Evolutionary conservation across 805 yeast genomes (phyloP), one percentile per base, ranked within the genome.

Genomic region (Hanseniaspora thailandica): DNA sequence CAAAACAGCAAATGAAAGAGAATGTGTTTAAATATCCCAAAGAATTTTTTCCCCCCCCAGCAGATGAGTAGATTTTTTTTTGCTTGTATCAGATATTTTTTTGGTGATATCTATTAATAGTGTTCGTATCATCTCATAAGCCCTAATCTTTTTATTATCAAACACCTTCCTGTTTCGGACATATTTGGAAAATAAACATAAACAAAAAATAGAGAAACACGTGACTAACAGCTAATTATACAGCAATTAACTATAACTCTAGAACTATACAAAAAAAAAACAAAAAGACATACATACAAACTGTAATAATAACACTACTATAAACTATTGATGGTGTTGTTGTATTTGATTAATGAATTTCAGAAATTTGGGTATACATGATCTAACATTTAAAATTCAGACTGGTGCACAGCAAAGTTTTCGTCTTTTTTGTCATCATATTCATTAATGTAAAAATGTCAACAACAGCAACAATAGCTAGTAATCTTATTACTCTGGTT

Each of bases 331-430:
- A 43, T 43, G 46, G 31, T 43, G 35, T 43, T 43, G 35, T 43
- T 43, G 46, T 43, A 30, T 43, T 43, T 17, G 19, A 25, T 33
- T 38, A 43, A 43, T 43, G 46, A 43, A 43, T 22, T 50, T 50
- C 54, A 50, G 54, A 41, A 50, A 50, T 50, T 50, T 50, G 54
- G 54, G 54, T 50, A 50, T 50, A 50, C 54, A 50, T 50, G 31
- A 50, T 50, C 54, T 50, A 50, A 50, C 54, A 50, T 50, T 28
- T 25, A 43, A 50, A 50, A 22, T 50, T 50, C 54, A 50, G 54
- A 50, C 54, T 50, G 54, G 54, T 50, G 54, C 54, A 50, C 54
- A 50, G 54, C 54, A 50, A 50, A 50, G 54, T 50, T 50, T 38
- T 48, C 45, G 45, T 38, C 45, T 39, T 50, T 43, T 50, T 50